These are phyloP conservation scores for Pichia inconspicua DNA, from an alignment of 1,139 yeast species.

Conservation along the genomic window DNA sequence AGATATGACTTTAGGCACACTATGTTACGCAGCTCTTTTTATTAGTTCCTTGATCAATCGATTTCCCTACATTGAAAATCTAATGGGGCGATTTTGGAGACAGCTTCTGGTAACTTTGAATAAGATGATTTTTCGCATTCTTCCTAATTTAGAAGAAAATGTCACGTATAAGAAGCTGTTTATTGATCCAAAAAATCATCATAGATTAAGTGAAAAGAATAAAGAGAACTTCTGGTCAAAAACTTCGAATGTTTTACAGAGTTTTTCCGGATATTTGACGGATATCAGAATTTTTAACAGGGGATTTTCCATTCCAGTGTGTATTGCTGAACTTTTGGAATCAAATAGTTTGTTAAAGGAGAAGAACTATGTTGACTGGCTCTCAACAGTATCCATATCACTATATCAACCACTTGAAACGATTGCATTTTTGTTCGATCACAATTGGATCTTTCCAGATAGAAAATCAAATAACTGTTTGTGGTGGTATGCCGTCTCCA, in stretches of 20 bases:
- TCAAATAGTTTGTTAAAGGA: constrained; percentile 30
- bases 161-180: no score
- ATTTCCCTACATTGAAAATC: constrained; percentile 13
- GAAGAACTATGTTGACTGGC: constrained; percentile 18
- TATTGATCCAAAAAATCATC: background rate
- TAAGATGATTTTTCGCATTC: background rate
- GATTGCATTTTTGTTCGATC: constrained; percentile 52
- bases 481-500: constrained; percentile 35
- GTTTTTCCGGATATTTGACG: constrained; percentile 40
- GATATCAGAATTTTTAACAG: constrained; percentile 50
- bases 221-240: background rate
- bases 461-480: constrained; percentile 24
- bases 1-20: constrained; percentile 27
- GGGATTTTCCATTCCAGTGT: constrained; percentile 43
- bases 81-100: background rate
- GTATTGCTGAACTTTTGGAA: constrained; percentile 31
- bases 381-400: constrained; percentile 26
- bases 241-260: constrained; percentile 1
- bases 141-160: background rate
- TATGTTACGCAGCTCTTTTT: constrained; percentile 26
- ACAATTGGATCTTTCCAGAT: constrained; percentile 43
- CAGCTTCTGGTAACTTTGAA: background rate
- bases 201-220: background rate
- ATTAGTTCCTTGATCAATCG: constrained; percentile 21
- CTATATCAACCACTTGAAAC: constrained; percentile 43